These are phyloP conservation scores for Colletotrichum lupini DNA, from an alignment of 2,329 filamentous ascomycete genomes.

Conservation along the genomic window DNA sequence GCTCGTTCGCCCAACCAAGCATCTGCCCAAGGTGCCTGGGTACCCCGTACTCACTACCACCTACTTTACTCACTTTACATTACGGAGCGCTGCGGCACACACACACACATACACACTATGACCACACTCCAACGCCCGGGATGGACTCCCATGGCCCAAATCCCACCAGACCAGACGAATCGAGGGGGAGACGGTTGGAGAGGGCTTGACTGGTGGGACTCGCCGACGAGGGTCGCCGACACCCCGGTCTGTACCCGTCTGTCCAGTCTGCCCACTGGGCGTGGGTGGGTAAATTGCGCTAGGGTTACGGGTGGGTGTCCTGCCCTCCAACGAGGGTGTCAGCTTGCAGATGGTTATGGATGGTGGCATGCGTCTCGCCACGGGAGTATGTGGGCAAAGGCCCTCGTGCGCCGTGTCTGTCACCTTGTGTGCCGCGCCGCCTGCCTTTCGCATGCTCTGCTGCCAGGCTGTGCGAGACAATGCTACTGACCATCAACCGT, in stretches of 20 bases:
- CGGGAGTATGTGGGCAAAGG: background rate
- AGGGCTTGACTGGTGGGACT: slow-evolving; percentile 33
- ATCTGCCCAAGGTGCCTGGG: slow-evolving; percentile 27
- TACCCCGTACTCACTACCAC: slow-evolving; percentile 25
- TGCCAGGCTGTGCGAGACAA: slow-evolving; percentile 1
- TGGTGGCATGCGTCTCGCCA: background rate
- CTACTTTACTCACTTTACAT: background rate
- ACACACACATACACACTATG: slow-evolving; percentile 1
- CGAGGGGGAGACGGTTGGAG: slow-evolving; percentile 21
- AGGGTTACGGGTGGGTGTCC: slow-evolving; percentile 33
- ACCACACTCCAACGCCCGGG: slow-evolving; percentile 26
- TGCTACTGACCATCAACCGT: background rate
- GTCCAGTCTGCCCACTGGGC: slow-evolving; percentile 17
- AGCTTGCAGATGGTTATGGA: slow-evolving; percentile 1
- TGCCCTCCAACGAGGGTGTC: slow-evolving; percentile 31
- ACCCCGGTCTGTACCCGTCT: slow-evolving; percentile 26
- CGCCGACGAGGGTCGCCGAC: slow-evolving; percentile 8
- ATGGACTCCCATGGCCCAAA: slow-evolving; percentile 17
- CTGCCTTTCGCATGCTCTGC: background rate
- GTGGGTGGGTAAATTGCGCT: slow-evolving; percentile 31
- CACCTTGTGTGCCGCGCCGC: background rate
- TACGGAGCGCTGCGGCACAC: background rate
- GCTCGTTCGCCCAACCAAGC: slow-evolving; percentile 30
- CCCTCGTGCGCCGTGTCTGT: background rate
- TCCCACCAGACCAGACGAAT: slow-evolving; percentile 29